Base-by-base conservation (phyloP, 208 protist genomes). In the Wallacemonas sp. region DNA sequence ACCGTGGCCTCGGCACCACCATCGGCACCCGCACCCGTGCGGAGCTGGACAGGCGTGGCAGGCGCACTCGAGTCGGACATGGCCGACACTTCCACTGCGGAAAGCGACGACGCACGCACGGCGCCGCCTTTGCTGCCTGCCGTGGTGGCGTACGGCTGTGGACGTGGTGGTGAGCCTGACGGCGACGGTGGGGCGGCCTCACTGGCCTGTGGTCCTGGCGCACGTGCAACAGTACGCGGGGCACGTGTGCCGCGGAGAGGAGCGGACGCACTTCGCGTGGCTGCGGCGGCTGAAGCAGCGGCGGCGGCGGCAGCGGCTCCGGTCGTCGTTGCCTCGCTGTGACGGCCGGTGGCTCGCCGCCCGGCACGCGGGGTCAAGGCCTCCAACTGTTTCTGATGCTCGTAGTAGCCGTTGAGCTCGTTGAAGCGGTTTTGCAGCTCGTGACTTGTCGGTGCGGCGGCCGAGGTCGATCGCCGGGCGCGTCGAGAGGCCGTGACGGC, bases 341-440 rank as follows among this genome's bases (percentile, higher is more conserved):
- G 33, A 11, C 58, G 41, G n/a, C 12, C 52, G 19, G 12, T 43
- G 30, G 29, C 26, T 26, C 52, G 52, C 26, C 52, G 52, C 5
- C 52, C 52, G 2, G 44, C 68, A 61, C 6, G 58, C 23, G 55
- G 68, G 23, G 68, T 61, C 49, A 48, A 29, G n/a, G 39, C 26
- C 5, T 58, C 32, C 2, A 36, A 49, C 54, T 70, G 71, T 46
- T 76, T 76, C 27, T 76, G 70, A 6, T 65, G 46, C 33, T 77
- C 78, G 57, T 90, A 92, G 61, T 80, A 90, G 23, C 80, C 88
- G 6, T 77, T 70, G 19, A 94, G 81, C 26, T 76, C 76, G 54
- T 80, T 54, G 55, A 92, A 87, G 52, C 88, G 83, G 27, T 74
- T 76, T 24, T 65, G 69, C 23, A 94, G 78, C 61, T 94, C 79